Conservation (phyloP, 176 grass and related monocot species). For the Dendrocalamus sinicus region DNA sequence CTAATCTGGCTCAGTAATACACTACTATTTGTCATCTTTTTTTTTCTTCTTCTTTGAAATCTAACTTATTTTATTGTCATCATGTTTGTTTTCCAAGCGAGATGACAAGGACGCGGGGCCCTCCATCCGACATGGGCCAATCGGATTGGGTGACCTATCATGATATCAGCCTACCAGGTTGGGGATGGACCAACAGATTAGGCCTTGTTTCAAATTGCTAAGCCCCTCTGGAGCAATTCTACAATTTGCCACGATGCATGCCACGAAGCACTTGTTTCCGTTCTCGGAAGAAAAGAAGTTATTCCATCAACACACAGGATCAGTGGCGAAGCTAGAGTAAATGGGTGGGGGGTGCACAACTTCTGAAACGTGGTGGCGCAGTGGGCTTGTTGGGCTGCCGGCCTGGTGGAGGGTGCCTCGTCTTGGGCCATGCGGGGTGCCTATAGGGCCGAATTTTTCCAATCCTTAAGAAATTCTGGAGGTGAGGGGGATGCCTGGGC, state of each 20-base stretch:
- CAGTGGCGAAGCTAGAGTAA: no score
- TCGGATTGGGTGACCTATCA: constrained; percentile 14
- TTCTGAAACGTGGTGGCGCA: no score
- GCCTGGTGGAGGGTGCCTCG: no score
- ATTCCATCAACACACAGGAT: neutral
- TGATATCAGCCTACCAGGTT: neutral
- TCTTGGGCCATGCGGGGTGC: no score
- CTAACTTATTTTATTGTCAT: neutral
- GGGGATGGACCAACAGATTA: neutral
- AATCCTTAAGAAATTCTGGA: no score
- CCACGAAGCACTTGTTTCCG: neutral
- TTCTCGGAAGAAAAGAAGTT: neutral
- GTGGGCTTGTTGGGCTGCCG: no score
- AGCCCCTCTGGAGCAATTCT: no score
- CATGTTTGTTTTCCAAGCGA: neutral
- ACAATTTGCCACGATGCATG: neutral
- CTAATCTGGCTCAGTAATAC: neutral
- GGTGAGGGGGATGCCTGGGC: no score
- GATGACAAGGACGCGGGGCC: neutral
- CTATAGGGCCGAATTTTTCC: no score
- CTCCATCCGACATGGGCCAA: neutral
- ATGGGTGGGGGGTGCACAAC: no score
- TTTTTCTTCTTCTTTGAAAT: neutral
- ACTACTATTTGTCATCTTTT: neutral
- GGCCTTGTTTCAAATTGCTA: no score